Base-by-base conservation (phyloP, 164 flowering plant species). In the Houttuynia cordata region DNA sequence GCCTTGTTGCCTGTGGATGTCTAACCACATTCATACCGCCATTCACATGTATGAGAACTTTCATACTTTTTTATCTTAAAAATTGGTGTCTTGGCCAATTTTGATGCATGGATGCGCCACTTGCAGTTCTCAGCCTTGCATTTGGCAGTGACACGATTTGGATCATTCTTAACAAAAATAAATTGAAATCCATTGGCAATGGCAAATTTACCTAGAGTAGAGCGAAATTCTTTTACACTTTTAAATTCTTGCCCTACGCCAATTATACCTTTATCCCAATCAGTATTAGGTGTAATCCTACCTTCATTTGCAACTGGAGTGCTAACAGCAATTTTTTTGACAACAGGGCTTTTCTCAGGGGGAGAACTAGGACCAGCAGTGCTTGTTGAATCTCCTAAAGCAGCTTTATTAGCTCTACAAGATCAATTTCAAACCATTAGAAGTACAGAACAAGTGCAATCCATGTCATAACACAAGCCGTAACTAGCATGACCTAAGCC, bases 51-150 rank as follows among this genome's bases (percentile, higher is more conserved):
- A 68, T 90, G 97, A n/a, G 66, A 18, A 20, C 75, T 42, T 56
- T 75, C 73, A 73, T 83, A 68, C 67, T 73, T 87, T 58, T 79
- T 82, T 20, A 90, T 73, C 74, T 68, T 74, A 58, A 87, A 81
- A 12, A 74, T 69, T 37, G 78, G 71, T 7, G 68, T 70, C 23
- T 80, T 71, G 25, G 86, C 73, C 40, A 83, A 81, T 86, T 85
- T 78, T 18, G 88, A 82, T 50, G 95, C 97, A 71, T 79, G 78
- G 57, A 90, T 76, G 67, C 74, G 73, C 97, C 97, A 90, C 20
- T 88, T 72, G 72, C 97, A 87, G 53, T 80, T 83, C 23, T 80
- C 86, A 30, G 62, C 65, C 50, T 70, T 71, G 70, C 97, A 90
- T 59, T 37, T 76, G 24, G 79, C 95, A 74, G 82, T 81, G 10